phyloP scores from a whole-genome alignment of 108 stramenopile genomes.

The Cylindrotheca closterium region DNA sequence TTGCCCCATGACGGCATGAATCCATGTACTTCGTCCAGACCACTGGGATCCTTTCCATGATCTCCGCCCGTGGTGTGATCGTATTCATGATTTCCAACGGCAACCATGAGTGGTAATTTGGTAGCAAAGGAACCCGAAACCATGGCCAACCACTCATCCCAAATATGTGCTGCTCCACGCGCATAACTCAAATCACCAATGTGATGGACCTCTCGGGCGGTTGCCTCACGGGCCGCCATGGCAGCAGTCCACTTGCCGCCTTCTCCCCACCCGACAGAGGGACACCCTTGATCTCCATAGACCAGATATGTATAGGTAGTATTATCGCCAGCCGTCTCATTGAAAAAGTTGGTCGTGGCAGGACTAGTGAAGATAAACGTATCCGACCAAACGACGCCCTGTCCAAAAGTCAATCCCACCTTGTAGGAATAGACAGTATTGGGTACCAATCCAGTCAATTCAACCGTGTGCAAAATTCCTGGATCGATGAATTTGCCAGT shows the following conservation, averaged over 20 bases:
- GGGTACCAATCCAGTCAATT: slow-evolving; percentile 38
- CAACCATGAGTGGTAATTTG: slow-evolving; percentile 73
- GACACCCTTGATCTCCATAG: slow-evolving; percentile 69
- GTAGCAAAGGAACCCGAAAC: slow-evolving; percentile 72
- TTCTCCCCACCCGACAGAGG: slow-evolving; percentile 6
- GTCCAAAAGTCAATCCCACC: slow-evolving; percentile 47
- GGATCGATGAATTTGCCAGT: slow-evolving; percentile 50
- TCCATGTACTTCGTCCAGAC: slow-evolving; percentile 24
- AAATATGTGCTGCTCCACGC: slow-evolving; percentile 57
- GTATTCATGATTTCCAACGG: slow-evolving; percentile 87
- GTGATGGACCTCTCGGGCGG: slow-evolving; percentile 53
- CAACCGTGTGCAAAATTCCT: slow-evolving; percentile 57
- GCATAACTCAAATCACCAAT: slow-evolving; percentile 71
- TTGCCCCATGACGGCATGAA: slow-evolving; percentile 66
- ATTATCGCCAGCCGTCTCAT: background rate
- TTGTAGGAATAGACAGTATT: slow-evolving; percentile 55
- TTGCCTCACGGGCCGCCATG: slow-evolving; percentile 29
- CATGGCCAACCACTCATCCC: slow-evolving; percentile 79
- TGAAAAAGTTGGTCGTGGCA: background rate
- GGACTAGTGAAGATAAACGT: slow-evolving; percentile 20
- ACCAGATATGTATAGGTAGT: slow-evolving; percentile 51
- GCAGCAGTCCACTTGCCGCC: slow-evolving; percentile 27
- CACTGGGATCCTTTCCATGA: slow-evolving; percentile 52
- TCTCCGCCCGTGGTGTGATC: slow-evolving; percentile 55
- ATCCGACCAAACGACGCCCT: slow-evolving; percentile 25